Evolutionary conservation across 2,329 filamentous ascomycete genomes (phyloP), one percentile per base, ranked within the genome.

Genomic region (Fusarium newnesense): DNA sequence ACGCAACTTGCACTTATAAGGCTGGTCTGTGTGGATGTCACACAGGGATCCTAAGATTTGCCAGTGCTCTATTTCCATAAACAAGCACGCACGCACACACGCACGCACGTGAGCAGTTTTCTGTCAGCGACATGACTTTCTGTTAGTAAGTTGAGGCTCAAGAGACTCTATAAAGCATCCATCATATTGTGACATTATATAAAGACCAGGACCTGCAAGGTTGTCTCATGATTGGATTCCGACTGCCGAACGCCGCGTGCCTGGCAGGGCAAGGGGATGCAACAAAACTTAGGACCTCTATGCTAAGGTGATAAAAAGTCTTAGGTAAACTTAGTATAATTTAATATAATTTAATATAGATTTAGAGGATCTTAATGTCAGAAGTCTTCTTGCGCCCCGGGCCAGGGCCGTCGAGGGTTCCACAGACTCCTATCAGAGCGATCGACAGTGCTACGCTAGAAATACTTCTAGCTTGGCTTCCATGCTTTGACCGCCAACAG

Each of bases 161-260:
- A 58, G 32, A 47, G 30, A 37, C 26, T 47, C 13, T 26, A 19
- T 36, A 34, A 28, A 49, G 21, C 18, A 21, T 16, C n/a, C 37
- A 21, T 46, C 44, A 46, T 73, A 66, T 70, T 56, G 30, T 18
- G 52, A 34, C 32, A 26, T 13, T 18, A 42, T 10, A 32, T 10
- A 7, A 30, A 40, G 57, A 13, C 18, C 37, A 37, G 40, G 30
- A 60, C 47, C 26, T 56, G 47, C 54, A 52, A 52, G 32, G 53
- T 64, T 60, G 47, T 56, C 42, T 56, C 40, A 43, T 43, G n/a
- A 53, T 64, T 49, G 67, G 60, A 65, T 59, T 59, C 65, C 56
- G 60, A 70, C 62, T 72, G 56, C 66, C 70, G 47, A 69, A 70
- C 39, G 70, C 58, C 70, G 44, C 60, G 70, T 73, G 44, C 70